Conservation (phyloP, 148 eudicot species). For the Rhododendron williamsianum region DNA sequence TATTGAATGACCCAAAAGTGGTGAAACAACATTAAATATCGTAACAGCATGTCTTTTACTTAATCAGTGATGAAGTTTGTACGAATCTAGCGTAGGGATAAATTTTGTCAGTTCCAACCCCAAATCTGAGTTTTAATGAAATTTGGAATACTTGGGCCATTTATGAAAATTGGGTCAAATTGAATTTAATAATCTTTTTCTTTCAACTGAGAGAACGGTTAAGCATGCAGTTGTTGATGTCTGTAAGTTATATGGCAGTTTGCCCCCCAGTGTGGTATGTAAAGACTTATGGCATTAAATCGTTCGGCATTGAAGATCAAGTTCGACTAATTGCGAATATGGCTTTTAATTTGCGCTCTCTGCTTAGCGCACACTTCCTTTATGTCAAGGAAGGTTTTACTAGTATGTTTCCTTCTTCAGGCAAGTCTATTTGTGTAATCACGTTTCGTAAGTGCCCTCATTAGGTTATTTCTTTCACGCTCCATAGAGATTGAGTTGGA, state of each 20-base stretch:
- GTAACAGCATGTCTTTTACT: not conserved
- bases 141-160: not conserved
- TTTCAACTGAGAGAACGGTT: not conserved
- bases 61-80: not conserved
- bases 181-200: not conserved
- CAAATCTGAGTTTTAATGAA: not conserved
- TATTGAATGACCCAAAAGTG: not conserved
- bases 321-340: not conserved
- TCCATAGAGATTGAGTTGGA: not conserved
- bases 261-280: not conserved
- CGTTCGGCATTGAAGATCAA: not conserved
- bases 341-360: not conserved
- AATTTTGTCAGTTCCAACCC: not conserved
- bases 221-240: not conserved
- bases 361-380: not conserved
- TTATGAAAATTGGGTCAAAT: not conserved
- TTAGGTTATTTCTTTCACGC: not conserved
- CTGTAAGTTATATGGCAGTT: not conserved
- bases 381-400: constrained; percentile 1
- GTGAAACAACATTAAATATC: not conserved
- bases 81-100: not conserved
- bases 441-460: too few species aligned
- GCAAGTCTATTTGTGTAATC: not conserved
- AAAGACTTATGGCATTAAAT: not conserved
- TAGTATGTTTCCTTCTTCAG: not conserved